phyloP scores from a whole-genome alignment of 2,329 filamentous ascomycete species.

The Exophiala sp. region DNA sequence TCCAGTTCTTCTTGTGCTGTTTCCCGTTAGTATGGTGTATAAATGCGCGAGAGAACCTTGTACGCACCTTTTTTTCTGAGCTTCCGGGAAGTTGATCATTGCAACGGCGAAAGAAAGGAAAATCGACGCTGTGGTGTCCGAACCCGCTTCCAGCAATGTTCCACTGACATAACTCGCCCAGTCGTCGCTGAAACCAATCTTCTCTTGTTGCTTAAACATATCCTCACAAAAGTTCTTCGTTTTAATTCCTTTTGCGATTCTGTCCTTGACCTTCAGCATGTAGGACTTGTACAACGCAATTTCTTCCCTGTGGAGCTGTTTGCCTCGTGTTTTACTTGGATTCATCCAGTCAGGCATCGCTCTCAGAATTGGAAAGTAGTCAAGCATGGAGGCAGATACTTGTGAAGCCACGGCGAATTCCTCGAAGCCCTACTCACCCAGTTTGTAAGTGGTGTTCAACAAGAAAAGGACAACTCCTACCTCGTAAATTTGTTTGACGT shows the following conservation, averaged over 20 bases:
- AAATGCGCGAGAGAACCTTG: too few species aligned
- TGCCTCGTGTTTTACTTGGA: too few species aligned
- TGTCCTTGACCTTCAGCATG: too few species aligned
- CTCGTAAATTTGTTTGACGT: slow-evolving; percentile 42
- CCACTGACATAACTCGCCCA: slow-evolving; percentile 34
- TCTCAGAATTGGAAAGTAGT: too few species aligned
- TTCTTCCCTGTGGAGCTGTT: too few species aligned
- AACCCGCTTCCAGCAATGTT: slow-evolving; percentile 27
- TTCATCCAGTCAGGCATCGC: too few species aligned
- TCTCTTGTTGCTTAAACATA: slow-evolving; percentile 30
- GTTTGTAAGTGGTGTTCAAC: slow-evolving; percentile 33
- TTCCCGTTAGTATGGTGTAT: too few species aligned
- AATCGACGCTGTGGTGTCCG: slow-evolving; percentile 21
- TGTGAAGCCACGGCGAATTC: too few species aligned
- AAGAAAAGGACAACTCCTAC: slow-evolving; percentile 41
- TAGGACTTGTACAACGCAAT: too few species aligned
- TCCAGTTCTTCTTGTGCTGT: slow-evolving; percentile 48
- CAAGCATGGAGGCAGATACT: too few species aligned
- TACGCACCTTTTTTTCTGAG: slow-evolving; percentile 41
- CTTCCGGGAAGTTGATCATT: slow-evolving; percentile 46
- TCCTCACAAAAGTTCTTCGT: slow-evolving; percentile 31
- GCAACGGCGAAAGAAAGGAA: slow-evolving; percentile 40
- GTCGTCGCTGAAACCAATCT: slow-evolving; percentile 33
- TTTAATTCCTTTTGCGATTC: slow-evolving; percentile 30
- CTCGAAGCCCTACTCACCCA: too few species aligned